Evolutionary conservation across 345 rosid species (phyloP).

Genomic region (Populus davidiana): DNA sequence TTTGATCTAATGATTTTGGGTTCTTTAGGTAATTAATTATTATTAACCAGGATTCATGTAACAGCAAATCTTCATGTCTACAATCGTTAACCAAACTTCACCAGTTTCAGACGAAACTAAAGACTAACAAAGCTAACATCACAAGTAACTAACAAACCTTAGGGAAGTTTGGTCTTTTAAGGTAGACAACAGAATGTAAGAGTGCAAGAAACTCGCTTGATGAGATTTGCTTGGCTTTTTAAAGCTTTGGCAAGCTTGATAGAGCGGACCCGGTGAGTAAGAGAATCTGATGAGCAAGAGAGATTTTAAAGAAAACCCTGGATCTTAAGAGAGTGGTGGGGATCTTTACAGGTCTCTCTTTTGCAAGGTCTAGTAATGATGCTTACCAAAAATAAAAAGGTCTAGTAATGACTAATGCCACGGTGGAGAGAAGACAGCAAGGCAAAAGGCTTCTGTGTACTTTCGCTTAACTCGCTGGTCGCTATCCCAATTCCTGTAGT

Average conservation of each 20-base stretch:
- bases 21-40: conserved; percentile 2
- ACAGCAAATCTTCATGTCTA: conserved; percentile 24
- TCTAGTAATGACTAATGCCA: conserved; percentile 40
- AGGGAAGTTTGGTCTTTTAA: neutral
- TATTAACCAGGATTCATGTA: conserved; percentile 34
- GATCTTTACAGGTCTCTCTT: conserved; percentile 9
- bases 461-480: neutral
- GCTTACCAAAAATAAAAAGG: too few relatives aligned
- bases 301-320: conserved; percentile 17
- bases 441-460: conserved; percentile 9
- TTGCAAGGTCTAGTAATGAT: conserved; percentile 30
- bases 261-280: conserved; percentile 11
- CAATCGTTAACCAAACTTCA: conserved; percentile 5
- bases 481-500: neutral
- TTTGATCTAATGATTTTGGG: neutral
- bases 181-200: conserved; percentile 1
- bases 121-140: conserved; percentile 14
- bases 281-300: conserved; percentile 15
- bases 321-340: conserved; percentile 5
- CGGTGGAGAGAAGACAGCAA: conserved; percentile 47
- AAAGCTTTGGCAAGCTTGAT: neutral
- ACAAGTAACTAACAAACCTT: conserved; percentile 5
- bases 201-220: conserved; percentile 26
- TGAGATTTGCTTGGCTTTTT: neutral
- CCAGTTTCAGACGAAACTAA: conserved; percentile 35